These are phyloP conservation scores for Hymenoscyphus fructigenus DNA, from an alignment of 2,329 filamentous ascomycete species.

Conservation along the genomic window DNA sequence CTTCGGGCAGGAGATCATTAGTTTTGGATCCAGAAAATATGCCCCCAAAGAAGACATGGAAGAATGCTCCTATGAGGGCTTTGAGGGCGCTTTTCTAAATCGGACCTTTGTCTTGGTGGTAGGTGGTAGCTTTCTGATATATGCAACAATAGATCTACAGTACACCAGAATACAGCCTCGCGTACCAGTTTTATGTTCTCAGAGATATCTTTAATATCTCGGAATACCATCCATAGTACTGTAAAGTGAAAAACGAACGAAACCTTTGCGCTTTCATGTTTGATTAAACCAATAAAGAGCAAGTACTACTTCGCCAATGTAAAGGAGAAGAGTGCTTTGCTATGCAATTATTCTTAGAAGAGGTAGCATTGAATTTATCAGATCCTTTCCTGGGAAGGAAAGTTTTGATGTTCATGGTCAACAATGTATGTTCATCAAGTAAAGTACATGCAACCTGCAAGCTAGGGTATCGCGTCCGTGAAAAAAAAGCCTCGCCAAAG, in stretches of 20 bases:
- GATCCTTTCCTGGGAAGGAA: background rate
- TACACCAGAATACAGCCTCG: too few relatives aligned
- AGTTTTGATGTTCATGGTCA: background rate
- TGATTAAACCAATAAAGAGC: too few relatives aligned
- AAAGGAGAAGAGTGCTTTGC: too few relatives aligned
- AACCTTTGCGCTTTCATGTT: too few relatives aligned
- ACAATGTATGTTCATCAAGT: background rate
- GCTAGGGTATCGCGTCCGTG: background rate
- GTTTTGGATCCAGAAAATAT: slow-evolving; percentile 33
- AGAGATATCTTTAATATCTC: too few relatives aligned
- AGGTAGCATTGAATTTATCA: too few relatives aligned
- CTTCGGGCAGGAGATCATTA: slow-evolving; percentile 17
- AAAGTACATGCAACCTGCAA: background rate
- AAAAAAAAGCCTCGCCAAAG: background rate
- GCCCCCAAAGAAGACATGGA: slow-evolving; percentile 38
- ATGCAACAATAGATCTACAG: too few relatives aligned
- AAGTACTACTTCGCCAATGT: too few relatives aligned
- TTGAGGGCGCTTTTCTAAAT: slow-evolving; percentile 39
- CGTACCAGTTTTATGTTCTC: too few relatives aligned
- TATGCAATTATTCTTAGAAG: background rate
- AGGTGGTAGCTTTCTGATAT: background rate
- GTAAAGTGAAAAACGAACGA: too few relatives aligned
- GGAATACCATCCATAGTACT: too few relatives aligned
- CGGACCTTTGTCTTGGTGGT: background rate
- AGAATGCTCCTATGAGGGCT: slow-evolving; percentile 39